Evolutionary conservation across 208 protist genomes (phyloP).

Genomic region (Herpetomonas samuelpessoai): DNA sequence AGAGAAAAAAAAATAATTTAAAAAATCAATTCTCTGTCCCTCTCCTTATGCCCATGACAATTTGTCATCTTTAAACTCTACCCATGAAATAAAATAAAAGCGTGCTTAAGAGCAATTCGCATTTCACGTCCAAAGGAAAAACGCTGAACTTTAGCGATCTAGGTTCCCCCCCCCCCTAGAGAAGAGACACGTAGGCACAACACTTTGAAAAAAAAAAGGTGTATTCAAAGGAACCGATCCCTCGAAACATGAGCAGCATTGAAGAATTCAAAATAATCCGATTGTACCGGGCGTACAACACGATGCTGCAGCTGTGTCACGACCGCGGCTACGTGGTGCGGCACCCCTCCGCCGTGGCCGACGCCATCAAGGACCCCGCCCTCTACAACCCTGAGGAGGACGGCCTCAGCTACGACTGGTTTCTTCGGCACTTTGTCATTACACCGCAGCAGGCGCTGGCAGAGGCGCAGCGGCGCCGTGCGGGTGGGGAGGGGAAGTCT

Average conservation of each 20-base stretch:
- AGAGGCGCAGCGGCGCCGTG: conserved; percentile 1
- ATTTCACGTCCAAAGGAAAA: neutral
- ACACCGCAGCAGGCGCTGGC: conserved; percentile 20
- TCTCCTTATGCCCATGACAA: conserved; percentile 1
- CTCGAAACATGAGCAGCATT: conserved; percentile 70
- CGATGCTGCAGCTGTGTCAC: conserved; percentile 66
- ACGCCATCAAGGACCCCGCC: conserved; percentile 35
- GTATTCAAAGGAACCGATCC: no score
- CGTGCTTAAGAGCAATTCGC: conserved; percentile 8
- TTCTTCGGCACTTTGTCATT: conserved; percentile 58
- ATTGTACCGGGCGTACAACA: conserved; percentile 81
- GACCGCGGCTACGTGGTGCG: conserved; percentile 75
- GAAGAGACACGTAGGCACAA: no score
- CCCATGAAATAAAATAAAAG: conserved; percentile 14
- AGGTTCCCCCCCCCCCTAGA: no score
- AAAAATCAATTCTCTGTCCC: neutral
- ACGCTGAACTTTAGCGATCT: neutral
- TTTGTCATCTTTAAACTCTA: conserved; percentile 4
- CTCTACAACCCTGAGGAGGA: conserved; percentile 32
- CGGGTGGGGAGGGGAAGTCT: neutral
- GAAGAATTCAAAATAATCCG: conserved; percentile 68
- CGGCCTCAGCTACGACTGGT: conserved; percentile 74
- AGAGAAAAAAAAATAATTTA: no score
- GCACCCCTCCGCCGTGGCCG: conserved; percentile 68
- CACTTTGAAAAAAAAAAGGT: no score